Evolutionary conservation across 2,329 filamentous ascomycete species (phyloP), one percentile per base, ranked within the genome.

Genomic region (Dothistroma pini): DNA sequence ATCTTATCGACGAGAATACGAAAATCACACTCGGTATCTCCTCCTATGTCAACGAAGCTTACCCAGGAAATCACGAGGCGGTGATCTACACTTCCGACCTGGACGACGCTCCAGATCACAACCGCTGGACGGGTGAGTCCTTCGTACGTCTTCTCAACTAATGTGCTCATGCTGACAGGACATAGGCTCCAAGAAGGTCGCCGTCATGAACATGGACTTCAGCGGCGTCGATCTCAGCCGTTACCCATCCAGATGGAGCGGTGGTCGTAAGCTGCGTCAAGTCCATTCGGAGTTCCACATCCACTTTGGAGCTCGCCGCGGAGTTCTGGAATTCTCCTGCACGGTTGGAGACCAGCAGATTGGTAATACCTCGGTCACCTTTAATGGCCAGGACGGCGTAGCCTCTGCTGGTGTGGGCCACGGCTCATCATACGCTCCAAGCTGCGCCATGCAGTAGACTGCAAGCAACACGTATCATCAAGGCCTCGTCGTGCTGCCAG

Each of bases 1-100:
- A 59, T 14, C 14, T 63, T 11, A 60, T 66, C 22, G 60, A 66
- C 29, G 55, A 62, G 38, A 32, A 16, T 3, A 63, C 63, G 1
- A 54, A 57, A 2, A 49, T 65, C 22, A 32, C 52, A 11, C 55
- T 57, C 19, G 25, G 14, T 7, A 31, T 62, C 32, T 10, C 29
- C 5, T 19, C 29, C 22, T 25, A 1, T 1, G 31, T 55, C 9
- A 52, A 41, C 50, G 25, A 54, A 3, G 54, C 51, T 31, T 38
- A 6, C 12, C 21, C 21, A 4, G 10, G n/a, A 34, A 50, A 25
- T 48, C 44, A 31, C 21, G n/a, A 4, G 2, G 3, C 48, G 21
- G 29, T 29, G 0, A 22, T 66, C 10, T 66, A 62, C 22, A 57
- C 21, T 35, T 56, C 38, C n/a, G 49, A 38, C 5, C 12, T 31